Evolutionary conservation across 805 yeast species (phyloP), one percentile per base, ranked within the genome.

Genomic region (Yamadazyma ubonensis): DNA sequence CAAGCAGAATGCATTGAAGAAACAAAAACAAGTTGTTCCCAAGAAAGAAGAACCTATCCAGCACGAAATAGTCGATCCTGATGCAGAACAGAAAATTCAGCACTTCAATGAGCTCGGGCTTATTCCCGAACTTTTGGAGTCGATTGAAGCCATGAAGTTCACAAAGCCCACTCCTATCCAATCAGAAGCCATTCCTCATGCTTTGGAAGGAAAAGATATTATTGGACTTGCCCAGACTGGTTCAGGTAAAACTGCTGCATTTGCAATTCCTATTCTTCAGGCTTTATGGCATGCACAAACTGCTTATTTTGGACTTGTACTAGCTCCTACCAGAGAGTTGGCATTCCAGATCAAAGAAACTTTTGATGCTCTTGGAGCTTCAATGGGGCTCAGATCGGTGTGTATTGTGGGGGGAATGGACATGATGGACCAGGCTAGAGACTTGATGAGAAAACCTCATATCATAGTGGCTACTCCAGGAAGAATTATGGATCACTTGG

Each of bases 351-450:
- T 93, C 51, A 83, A 90, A 49, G 96, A 89, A 55, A 91, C 96
- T 6, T 93, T 93, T 58, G 96, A 90, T 55, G 96, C 98, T 0
- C 63, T 93, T 36, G 99, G 99, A 0, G 67, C 86, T 1, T 67
- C 79, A 6, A 93, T 93, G 96, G 99, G 98, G 1, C 76, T 91
- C n/a, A 74, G 95, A 54, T 74, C 91, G 16, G 81, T 81, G 3
- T 89, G 95, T 42, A 78, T 91, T 47, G 96, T 93, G 26, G 99
- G 99, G 52, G 99, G 99, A 46, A 90, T 93, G 91, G 96, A 88
- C 58, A 85, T 86, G 86, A 88, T 93, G 93, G 96, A 89, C 51
- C 99, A 91, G 64, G 93, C 97, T 0, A 76, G 95, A 45, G 96
- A 93, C 48, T 72, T 91, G 53, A 85, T 87, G 84, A 78, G 93